A percentile compares a stretch with the other conserved stretches of the same genome.
Evolutionary conservation across 2,329 filamentous ascomycete species (phyloP).

Genomic region (Diaporthe nobilis): DNA sequence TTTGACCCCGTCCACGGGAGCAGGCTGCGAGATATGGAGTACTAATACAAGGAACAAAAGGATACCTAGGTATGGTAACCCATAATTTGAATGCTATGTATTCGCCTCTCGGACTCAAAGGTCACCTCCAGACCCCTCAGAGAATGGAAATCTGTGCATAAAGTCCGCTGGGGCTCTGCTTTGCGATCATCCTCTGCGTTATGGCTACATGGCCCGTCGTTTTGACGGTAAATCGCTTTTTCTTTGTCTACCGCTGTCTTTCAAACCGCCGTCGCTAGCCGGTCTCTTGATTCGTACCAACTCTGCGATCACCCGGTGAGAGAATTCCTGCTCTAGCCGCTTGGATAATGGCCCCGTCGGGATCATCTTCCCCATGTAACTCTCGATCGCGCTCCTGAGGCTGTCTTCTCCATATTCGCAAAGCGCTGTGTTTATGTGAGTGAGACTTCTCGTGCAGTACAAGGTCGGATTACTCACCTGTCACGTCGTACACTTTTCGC

Average conservation of each 20-base stretch:
- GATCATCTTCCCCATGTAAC: background rate
- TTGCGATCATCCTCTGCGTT: background rate
- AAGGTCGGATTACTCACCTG: background rate
- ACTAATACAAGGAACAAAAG: too few relatives aligned
- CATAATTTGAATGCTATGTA: too few relatives aligned
- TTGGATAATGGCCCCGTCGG: background rate
- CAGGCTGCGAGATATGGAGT: too few relatives aligned
- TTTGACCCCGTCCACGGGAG: too few relatives aligned
- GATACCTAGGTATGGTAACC: too few relatives aligned
- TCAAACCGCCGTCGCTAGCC: background rate
- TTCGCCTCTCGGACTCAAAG: too few relatives aligned
- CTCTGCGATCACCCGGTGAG: background rate
- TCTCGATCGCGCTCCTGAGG: background rate
- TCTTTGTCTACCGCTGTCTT: background rate
- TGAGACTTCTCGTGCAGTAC: rapidly evolving
- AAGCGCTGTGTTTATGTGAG: background rate
- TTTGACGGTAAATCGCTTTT: background rate
- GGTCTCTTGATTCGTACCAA: background rate
- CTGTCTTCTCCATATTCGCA: background rate
- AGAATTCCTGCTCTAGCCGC: background rate
- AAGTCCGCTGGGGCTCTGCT: background rate
- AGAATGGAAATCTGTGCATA: background rate
- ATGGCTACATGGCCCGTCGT: background rate
- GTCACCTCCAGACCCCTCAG: too few relatives aligned
- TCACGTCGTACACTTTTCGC: background rate